phyloP scores from a whole-genome alignment of 2,329 filamentous ascomycete genomes.

The Hirsutella thompsonii region DNA sequence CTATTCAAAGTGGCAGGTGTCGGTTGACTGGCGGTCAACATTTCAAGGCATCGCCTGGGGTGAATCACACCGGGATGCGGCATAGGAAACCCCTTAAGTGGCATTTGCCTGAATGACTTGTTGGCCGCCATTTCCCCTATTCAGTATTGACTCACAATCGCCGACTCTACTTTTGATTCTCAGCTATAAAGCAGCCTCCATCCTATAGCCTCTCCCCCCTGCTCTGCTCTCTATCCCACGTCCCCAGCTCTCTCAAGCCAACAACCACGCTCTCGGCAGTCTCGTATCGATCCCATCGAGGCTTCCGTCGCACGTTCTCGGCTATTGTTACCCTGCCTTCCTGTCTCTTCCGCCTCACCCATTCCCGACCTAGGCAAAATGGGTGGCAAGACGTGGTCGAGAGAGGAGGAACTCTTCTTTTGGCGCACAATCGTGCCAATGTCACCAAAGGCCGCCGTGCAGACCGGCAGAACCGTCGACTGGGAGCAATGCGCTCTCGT shows the following conservation, averaged over 20 bases:
- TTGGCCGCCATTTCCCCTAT: background rate
- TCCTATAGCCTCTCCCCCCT: too few species aligned
- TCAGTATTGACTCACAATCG: background rate
- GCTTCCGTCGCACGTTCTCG: too few species aligned
- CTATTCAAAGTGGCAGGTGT: background rate
- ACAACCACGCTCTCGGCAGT: too few species aligned
- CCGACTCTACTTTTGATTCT: too few species aligned
- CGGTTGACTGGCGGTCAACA: background rate
- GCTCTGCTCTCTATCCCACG: too few species aligned
- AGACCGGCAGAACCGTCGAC: conserved; percentile 6
- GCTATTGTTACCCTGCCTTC: background rate
- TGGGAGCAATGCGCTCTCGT: conserved; percentile 24
- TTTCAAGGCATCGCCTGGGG: background rate
- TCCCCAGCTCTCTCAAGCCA: too few species aligned
- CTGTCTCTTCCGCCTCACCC: background rate
- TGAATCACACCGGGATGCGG: conserved; percentile 2
- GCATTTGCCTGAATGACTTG: too few species aligned
- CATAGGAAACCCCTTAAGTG: background rate
- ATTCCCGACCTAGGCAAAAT: conserved; percentile 16
- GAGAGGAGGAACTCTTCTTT: conserved; percentile 33
- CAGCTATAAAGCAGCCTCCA: too few species aligned
- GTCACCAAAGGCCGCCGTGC: conserved; percentile 19
- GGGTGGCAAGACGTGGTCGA: conserved; percentile 38
- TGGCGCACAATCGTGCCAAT: conserved; percentile 27
- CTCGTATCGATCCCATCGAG: too few species aligned